A percentile compares a stretch with the other conserved stretches of the same genome.
phyloP scores from a whole-genome alignment of 1,284 basidiomycete species.

The Vanrija sp. region DNA sequence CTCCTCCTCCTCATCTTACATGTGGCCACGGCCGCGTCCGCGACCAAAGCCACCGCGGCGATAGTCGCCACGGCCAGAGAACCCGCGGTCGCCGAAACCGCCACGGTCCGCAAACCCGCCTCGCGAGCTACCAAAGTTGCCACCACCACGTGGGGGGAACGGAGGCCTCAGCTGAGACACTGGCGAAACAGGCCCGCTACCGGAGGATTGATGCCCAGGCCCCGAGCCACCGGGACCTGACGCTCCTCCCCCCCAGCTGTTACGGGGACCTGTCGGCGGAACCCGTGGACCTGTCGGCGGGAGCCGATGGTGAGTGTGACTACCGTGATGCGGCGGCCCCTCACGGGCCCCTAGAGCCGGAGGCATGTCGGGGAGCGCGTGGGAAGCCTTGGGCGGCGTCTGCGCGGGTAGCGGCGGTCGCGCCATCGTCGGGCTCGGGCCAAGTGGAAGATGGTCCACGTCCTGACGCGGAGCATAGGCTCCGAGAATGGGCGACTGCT shows the following conservation, averaged over 20 bases:
- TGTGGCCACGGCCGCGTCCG: slow-evolving; percentile 13
- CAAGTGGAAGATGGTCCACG: not conserved
- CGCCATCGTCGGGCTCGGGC: not conserved
- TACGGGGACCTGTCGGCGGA: slow-evolving; percentile 16
- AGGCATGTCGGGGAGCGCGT: slow-evolving; percentile 14
- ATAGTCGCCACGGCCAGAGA: slow-evolving; percentile 4
- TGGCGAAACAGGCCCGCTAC: slow-evolving; percentile 14
- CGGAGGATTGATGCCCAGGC: not conserved
- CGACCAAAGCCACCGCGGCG: slow-evolving; percentile 5
- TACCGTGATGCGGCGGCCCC: slow-evolving; percentile 12
- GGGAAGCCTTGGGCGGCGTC: slow-evolving; percentile 11
- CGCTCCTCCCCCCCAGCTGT: slow-evolving; percentile 8
- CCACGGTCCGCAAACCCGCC: slow-evolving; percentile 12
- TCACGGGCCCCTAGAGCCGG: slow-evolving; percentile 11
- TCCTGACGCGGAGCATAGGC: slow-evolving; percentile 5
- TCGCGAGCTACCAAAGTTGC: no score
- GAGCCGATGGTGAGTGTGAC: slow-evolving; percentile 1
- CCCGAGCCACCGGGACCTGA: not conserved
- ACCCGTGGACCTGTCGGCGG: slow-evolving; percentile 16
- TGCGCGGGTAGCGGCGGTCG: slow-evolving; percentile 7
- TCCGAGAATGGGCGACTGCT: not conserved
- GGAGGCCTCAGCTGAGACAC: slow-evolving; percentile 6
- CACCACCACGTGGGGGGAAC: slow-evolving; percentile 1
- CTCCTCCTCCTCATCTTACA: slow-evolving; percentile 5
- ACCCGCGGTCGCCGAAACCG: slow-evolving; percentile 12